Percentiles rank a stretch among this genome's conserved stretches.
Evolutionary conservation across 352 stramenopile genomes (phyloP).

Genomic region (Globisporangium echinulatum): DNA sequence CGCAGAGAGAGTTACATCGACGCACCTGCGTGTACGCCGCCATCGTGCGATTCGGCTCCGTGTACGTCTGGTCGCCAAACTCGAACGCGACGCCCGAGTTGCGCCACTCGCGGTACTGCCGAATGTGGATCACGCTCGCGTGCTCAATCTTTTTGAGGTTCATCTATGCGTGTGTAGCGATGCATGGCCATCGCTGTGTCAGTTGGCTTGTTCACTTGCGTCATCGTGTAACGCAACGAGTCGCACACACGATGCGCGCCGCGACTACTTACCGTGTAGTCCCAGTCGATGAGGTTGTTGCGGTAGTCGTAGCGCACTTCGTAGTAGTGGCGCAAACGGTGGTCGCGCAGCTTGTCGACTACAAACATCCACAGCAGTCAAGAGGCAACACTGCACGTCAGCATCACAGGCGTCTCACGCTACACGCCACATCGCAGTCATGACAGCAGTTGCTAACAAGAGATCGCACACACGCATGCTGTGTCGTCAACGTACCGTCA

Average conservation of each 20-base stretch:
- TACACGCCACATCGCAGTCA: too few species aligned
- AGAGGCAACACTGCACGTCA: background rate
- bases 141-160: slow-evolving; percentile 78
- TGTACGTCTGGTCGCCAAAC: slow-evolving; percentile 92
- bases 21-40: slow-evolving; percentile 81
- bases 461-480: background rate
- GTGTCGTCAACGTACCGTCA: slow-evolving; percentile 35
- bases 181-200: background rate
- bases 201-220: background rate
- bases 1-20: too few species aligned
- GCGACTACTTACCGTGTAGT: slow-evolving; percentile 78
- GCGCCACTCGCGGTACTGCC: slow-evolving; percentile 89
- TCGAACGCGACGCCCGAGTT: slow-evolving; percentile 92
- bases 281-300: slow-evolving; percentile 92
- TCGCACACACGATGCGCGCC: too few species aligned
- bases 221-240: background rate
- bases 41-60: slow-evolving; percentile 88
- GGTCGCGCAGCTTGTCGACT: slow-evolving; percentile 80
- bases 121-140: slow-evolving; percentile 90
- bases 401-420: too few species aligned
- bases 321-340: slow-evolving; percentile 88
- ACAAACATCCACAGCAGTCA: slow-evolving; percentile 1
- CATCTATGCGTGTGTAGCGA: slow-evolving; percentile 34
- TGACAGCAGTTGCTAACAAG: too few species aligned
- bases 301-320: slow-evolving; percentile 91